Base-by-base conservation (phyloP, 2,329 filamentous ascomycete species). In the Plectosphaerella cucumerina region DNA sequence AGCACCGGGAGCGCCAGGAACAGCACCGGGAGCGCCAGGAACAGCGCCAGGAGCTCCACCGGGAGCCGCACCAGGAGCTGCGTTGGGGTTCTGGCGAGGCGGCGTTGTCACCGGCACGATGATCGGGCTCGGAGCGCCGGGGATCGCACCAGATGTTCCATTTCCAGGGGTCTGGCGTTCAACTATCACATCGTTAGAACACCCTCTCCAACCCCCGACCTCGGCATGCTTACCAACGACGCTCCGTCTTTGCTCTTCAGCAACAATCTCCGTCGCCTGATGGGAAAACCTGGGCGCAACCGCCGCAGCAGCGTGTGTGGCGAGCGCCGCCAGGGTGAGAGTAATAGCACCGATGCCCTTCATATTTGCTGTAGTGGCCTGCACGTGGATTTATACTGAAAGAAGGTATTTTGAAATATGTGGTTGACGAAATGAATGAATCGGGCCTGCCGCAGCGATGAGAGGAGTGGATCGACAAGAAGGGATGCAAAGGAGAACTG, bases 291-390 rank as follows among this genome's bases (percentile, higher is more conserved):
- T 26, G 6, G 44, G 33, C 6, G 31, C 17, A 33, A 52, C 52
- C 34, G 52, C 49, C 22, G 54, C 52, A 35, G 54, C 49, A n/a
- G 52, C 54, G n/a, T 54, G 49, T 47, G 54, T 49, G 23, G 54
- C 54, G 23, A 56, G 46, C 17, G 52, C 54, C 52, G 50, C 54
- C 39, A 56, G 46, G 31, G 54, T 54, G 12, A 54, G 34, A 15
- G 54, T 41, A 18, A 56, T 39, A 33, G 54, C 47, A 15, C 47
- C 20, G 20, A 34, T 41, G 44, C 52, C 53, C 54, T 56, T 56
- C 54, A 56, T 56, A 44, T 37, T 42, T 52, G 39, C n/a, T 44
- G 21, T 47, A 47, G 22, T 48, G 47, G 21, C 44, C 44, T 47
- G 44, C 44, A 47, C 44, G n/a, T 22, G 18, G 17, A 23, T 22